phyloP scores from a whole-genome alignment of 257 asterid genomes.

The Nyctanthes arbortristis region DNA sequence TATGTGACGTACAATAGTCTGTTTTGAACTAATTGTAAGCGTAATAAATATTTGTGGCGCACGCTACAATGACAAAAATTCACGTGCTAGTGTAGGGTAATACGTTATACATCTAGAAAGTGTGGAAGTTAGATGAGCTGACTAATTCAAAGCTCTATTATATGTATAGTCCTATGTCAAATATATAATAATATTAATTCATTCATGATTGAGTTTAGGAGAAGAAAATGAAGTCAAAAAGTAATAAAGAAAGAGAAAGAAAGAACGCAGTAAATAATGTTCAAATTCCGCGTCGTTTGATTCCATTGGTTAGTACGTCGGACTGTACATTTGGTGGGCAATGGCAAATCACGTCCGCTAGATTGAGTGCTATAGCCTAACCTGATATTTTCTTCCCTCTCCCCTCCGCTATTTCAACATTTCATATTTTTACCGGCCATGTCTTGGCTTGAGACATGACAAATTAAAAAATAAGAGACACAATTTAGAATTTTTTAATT shows the following conservation, averaged over 20 bases:
- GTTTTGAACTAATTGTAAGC: too few species aligned
- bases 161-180: not conserved
- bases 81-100: too few species aligned
- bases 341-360: not conserved
- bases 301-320: not conserved
- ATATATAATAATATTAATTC: not conserved
- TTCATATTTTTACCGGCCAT: not conserved
- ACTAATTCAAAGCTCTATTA: conserved; percentile 40
- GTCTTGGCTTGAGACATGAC: too few species aligned
- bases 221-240: not conserved
- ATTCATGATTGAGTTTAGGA: conserved; percentile 19
- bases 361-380: not conserved
- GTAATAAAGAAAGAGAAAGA: too few species aligned
- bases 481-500: too few species aligned
- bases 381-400: too few species aligned
- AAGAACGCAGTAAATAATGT: not conserved
- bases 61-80: too few species aligned
- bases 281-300: conserved; percentile 4
- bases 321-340: not conserved
- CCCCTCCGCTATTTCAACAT: too few species aligned
- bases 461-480: too few species aligned
- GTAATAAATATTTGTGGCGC: too few species aligned
- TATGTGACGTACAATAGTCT: too few species aligned
- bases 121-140: conserved; percentile 14
- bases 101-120: conserved; percentile 3